Evolutionary conservation across 345 rosid genomes (phyloP).

Genomic region (Alliaria petiolata): DNA sequence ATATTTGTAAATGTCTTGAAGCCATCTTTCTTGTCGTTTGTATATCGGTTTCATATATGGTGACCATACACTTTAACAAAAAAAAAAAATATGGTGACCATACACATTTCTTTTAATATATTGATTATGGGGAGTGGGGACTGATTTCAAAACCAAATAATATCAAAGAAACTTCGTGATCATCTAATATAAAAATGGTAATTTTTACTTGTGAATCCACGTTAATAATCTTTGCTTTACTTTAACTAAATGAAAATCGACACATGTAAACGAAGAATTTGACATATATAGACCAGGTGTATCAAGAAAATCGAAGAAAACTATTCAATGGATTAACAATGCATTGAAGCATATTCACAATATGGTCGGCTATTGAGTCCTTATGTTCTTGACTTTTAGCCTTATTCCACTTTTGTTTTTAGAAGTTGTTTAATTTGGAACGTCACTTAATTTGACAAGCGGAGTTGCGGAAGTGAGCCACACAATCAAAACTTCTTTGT

Average conservation of each 20-base stretch:
- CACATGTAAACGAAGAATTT: background rate
- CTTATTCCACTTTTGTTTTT: no score
- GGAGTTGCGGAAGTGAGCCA: background rate
- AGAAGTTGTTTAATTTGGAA: background rate
- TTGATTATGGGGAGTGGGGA: background rate
- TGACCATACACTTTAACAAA: no score
- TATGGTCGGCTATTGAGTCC: background rate
- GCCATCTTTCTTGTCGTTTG: background rate
- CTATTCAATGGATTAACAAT: background rate
- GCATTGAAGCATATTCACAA: background rate
- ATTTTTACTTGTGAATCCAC: background rate
- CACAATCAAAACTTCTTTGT: background rate
- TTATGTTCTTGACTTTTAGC: background rate
- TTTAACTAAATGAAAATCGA: background rate
- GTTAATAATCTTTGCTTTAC: background rate
- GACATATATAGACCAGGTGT: background rate
- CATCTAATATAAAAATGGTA: background rate
- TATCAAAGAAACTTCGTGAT: background rate
- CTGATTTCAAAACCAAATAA: background rate
- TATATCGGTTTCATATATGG: background rate
- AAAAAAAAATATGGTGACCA: no score
- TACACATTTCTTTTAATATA: background rate
- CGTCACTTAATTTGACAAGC: background rate
- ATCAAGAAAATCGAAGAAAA: background rate
- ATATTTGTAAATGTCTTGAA: background rate